These are phyloP conservation scores for Phytophthora pisi DNA, from an alignment of 352 stramenopile genomes.

Conservation along the genomic window DNA sequence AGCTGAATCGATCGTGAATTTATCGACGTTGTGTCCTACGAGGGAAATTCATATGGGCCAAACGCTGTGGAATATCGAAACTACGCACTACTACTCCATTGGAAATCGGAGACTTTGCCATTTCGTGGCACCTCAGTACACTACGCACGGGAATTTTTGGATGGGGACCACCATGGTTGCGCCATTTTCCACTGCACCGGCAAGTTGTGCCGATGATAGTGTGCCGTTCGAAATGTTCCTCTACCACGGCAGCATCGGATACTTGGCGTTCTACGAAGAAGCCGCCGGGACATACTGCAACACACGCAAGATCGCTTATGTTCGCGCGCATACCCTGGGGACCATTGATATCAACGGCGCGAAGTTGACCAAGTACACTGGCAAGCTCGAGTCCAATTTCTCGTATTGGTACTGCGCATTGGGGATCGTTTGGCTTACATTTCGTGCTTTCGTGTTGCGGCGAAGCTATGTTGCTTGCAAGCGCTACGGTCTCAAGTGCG, in stretches of 20 bases:
- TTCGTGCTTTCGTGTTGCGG: conserved; percentile 8
- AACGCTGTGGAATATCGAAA: conserved; percentile 21
- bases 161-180: conserved; percentile 1
- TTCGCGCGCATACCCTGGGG: background rate
- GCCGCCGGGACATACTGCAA: conserved; percentile 4
- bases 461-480: conserved; percentile 9
- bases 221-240: conserved; percentile 6
- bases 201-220: conserved; percentile 7
- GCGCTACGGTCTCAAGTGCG: conserved; percentile 6
- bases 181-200: background rate
- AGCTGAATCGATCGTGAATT: background rate
- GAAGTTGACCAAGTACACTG: conserved; percentile 6
- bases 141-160: conserved; percentile 9
- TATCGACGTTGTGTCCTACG: conserved; percentile 3
- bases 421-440: conserved; percentile 10
- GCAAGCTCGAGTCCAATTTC: background rate
- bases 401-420: conserved; percentile 22
- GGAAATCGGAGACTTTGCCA: conserved; percentile 3
- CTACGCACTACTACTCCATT: conserved; percentile 9
- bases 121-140: conserved; percentile 20
- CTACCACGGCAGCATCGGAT: conserved; percentile 16
- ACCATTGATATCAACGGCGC: conserved; percentile 21
- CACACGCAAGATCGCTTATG: conserved; percentile 4
- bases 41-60: conserved; percentile 5
- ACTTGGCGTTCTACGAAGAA: conserved; percentile 20